Conservation (phyloP, 140 eudicot genomes). For the Eryngium alpinum region DNA sequence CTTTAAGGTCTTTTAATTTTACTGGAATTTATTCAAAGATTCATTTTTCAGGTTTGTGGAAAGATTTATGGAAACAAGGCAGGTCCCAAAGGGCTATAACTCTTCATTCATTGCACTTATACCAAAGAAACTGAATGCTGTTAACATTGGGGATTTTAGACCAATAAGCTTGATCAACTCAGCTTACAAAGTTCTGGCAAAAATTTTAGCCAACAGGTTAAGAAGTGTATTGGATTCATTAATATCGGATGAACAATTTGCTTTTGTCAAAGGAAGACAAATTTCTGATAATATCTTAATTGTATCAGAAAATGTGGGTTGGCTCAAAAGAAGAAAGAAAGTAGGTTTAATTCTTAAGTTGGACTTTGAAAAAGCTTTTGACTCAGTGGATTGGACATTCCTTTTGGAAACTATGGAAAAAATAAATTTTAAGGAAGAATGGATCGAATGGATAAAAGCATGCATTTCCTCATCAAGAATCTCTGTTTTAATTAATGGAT, state of each 20-base stretch:
- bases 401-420: background rate
- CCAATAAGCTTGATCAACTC: background rate
- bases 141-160: no score
- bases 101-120: background rate
- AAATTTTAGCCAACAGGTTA: background rate
- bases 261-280: background rate
- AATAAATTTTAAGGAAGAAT: background rate
- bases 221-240: background rate
- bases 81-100: background rate
- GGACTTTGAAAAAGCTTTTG: no score
- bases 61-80: background rate
- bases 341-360: no score
- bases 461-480: background rate
- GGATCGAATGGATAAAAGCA: background rate
- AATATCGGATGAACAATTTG: background rate
- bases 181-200: no score
- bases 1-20: no score
- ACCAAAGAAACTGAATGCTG: background rate
- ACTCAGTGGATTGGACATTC: background rate
- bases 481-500: background rate
- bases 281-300: no score
- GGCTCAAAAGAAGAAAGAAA: background rate
- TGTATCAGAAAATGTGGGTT: background rate
- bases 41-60: no score
- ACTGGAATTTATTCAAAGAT: background rate